These are phyloP conservation scores for Cercospora zeae-maydis DNA, from an alignment of 2,329 filamentous ascomycete genomes.

Conservation along the genomic window DNA sequence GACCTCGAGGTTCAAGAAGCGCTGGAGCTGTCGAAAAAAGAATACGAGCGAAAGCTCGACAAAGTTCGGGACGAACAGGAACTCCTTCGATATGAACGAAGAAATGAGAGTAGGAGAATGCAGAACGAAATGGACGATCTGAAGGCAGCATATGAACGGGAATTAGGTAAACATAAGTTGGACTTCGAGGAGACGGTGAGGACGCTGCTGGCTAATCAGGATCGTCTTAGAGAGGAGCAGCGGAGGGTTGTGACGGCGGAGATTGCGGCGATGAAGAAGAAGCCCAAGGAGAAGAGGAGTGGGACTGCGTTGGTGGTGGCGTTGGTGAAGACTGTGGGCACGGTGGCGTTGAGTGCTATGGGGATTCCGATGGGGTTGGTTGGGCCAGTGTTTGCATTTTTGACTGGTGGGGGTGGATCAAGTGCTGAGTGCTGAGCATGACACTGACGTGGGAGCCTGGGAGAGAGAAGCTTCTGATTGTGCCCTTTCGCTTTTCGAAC, in stretches of 20 bases:
- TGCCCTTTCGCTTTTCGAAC: too few relatives aligned
- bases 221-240: constrained; percentile 1
- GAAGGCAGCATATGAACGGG: not conserved
- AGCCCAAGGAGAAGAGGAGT: not conserved
- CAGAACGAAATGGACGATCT: not conserved
- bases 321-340: not conserved
- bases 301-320: not conserved
- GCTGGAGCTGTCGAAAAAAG: not conserved
- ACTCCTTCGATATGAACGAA: not conserved
- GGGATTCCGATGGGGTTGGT: constrained; percentile 1
- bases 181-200: not conserved
- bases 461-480: too few relatives aligned
- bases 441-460: not conserved
- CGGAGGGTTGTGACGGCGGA: not conserved
- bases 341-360: not conserved
- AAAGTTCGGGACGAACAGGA: not conserved
- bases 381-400: not conserved
- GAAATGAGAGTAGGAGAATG: not conserved
- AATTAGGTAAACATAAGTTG: not conserved
- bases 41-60: not conserved
- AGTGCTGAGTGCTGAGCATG: not conserved
- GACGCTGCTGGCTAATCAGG: not conserved
- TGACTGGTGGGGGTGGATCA: not conserved
- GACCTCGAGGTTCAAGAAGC: not conserved
- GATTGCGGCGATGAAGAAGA: constrained; percentile 2